Evolutionary conservation across 805 yeast species (phyloP).

Genomic region (Peterozyma toletana): DNA sequence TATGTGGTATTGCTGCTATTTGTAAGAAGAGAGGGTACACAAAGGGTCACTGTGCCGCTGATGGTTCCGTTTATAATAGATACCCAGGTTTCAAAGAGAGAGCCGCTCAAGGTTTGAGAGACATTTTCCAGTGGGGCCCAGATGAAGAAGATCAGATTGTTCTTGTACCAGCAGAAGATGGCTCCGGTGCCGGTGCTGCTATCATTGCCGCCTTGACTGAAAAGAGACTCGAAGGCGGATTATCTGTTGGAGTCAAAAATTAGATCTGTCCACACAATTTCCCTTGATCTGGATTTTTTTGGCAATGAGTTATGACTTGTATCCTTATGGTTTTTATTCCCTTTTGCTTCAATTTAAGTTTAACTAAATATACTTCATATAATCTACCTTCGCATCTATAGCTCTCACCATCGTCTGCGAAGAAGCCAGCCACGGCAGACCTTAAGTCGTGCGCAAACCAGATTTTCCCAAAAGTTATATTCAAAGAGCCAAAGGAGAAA

Average conservation of each 20-base stretch:
- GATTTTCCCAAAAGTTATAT: too few species aligned
- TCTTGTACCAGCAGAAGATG: conserved; percentile 93
- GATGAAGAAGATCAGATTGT: conserved; percentile 66
- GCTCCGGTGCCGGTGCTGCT: conserved; percentile 98
- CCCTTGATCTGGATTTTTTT: too few species aligned
- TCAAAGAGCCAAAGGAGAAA: too few species aligned
- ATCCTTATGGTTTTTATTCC: too few species aligned
- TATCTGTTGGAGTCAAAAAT: conserved; percentile 52
- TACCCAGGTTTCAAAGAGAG: conserved; percentile 89
- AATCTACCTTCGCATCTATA: too few species aligned
- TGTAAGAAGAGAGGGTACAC: conserved; percentile 76
- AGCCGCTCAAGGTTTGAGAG: conserved; percentile 83
- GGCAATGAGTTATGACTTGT: too few species aligned
- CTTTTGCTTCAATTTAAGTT: too few species aligned
- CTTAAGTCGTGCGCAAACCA: too few species aligned
- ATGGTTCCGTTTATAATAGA: conserved; percentile 91
- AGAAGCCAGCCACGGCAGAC: too few species aligned
- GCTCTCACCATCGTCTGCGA: too few species aligned
- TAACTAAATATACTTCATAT: too few species aligned
- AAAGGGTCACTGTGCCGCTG: conserved; percentile 89
- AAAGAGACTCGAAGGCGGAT: conserved; percentile 64
- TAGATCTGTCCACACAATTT: not conserved
- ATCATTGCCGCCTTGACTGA: conserved; percentile 93
- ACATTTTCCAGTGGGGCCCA: conserved; percentile 75
- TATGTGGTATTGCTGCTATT: conserved; percentile 94